Evolutionary conservation across 2,329 filamentous ascomycete genomes (phyloP).

Genomic region (Nemania sp.): DNA sequence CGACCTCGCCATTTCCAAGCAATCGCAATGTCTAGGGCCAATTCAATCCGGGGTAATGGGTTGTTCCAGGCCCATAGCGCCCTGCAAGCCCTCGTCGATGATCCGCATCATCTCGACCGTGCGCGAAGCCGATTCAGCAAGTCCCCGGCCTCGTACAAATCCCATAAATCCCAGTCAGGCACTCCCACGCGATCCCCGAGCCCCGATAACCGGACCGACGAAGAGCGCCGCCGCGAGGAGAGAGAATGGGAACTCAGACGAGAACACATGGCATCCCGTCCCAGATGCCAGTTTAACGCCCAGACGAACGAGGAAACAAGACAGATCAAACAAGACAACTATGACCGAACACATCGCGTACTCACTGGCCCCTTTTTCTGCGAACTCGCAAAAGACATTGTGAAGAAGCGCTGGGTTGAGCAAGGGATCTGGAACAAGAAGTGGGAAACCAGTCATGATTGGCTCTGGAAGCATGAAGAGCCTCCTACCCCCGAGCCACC

Average conservation of each 20-base stretch:
- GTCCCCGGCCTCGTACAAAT: slow-evolving; percentile 5
- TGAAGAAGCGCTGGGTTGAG: slow-evolving; percentile 27
- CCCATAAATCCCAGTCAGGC: neutral
- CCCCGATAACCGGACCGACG: neutral
- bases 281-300: neutral
- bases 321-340: neutral
- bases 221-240: neutral
- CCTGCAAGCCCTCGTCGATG: neutral
- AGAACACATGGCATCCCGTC: neutral
- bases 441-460: slow-evolving; percentile 3
- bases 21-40: neutral
- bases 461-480: slow-evolving; percentile 24
- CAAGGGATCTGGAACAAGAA: slow-evolving; percentile 29
- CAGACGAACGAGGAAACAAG: slow-evolving; percentile 3
- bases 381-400: neutral
- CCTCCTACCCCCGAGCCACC: neutral
- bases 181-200: slow-evolving; percentile 3
- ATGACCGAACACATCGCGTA: neutral
- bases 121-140: slow-evolving; percentile 10
- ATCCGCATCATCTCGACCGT: slow-evolving; percentile 11
- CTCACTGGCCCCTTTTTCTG: neutral
- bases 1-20: neutral
- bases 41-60: neutral
- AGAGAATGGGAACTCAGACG: neutral
- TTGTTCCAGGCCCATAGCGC: neutral